Conservation (phyloP, 1,284 basidiomycete species). For the Coriolopsis trogii region DNA sequence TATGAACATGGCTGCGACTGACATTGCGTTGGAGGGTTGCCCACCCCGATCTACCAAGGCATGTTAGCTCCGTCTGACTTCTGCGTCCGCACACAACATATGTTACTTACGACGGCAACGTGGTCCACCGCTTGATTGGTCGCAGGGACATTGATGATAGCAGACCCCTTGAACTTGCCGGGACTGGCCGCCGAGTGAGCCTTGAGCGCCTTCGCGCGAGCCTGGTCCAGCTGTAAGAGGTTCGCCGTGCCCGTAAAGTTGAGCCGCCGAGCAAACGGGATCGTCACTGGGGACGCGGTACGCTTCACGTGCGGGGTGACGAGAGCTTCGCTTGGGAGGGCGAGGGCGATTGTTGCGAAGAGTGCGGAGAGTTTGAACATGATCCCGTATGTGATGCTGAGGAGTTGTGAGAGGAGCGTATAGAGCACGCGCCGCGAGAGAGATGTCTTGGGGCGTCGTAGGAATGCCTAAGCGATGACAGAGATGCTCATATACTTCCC, state of each 20-base stretch:
- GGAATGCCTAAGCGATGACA: too few relatives aligned
- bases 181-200: not conserved
- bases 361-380: conserved; percentile 10
- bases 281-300: conserved; percentile 19
- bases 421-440: too few relatives aligned
- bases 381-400: too few relatives aligned
- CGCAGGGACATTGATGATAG: conserved; percentile 17
- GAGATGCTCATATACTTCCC: too few relatives aligned
- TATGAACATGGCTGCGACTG: conserved; percentile 1
- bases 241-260: conserved; percentile 24
- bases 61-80: not conserved
- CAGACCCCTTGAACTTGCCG: not conserved
- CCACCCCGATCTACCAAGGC: conserved; percentile 28
- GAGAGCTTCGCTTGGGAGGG: conserved; percentile 8
- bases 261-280: conserved; percentile 26
- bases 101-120: conserved; percentile 23
- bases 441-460: not conserved
- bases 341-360: not conserved
- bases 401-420: too few relatives aligned
- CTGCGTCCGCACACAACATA: not conserved
- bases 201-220: conserved; percentile 24
- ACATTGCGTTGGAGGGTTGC: conserved; percentile 31
- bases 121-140: conserved; percentile 29
- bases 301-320: too few relatives aligned
- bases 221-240: conserved; percentile 27